Evolutionary conservation across 768 basidiomycete species (phyloP), one percentile per base, ranked within the genome.

Genomic region (Pholiota conissans): DNA sequence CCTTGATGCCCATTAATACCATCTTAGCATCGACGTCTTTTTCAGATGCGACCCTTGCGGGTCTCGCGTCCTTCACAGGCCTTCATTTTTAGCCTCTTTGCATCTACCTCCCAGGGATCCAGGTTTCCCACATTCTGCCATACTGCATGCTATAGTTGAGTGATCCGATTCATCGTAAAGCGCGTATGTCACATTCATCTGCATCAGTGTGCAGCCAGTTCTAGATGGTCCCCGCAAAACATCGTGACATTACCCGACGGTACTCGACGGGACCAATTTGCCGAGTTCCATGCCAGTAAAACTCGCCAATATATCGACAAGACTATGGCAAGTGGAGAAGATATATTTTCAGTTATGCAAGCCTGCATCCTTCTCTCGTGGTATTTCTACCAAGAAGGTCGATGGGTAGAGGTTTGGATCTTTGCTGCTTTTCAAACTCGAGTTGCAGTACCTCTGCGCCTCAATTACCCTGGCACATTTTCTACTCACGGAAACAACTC

Each of bases 331-430:
- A 91, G 85, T 37, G 91, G 91, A 35, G 85, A 89, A 70, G 89
- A 93, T 63, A 93, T 93, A 55, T 92, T 94, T 69, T 82, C 83
- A 5, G 91, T 93, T 8, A 83, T 93, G 82, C 91, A 93, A 68
- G 92, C 92, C 5, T 92, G 91, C 65, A 87, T 89, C 60, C 74
- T 94, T 22, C 81, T 94, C 16, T 90, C 90, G 1, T 94, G 92
- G 92, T 93, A 91, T 72, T 93, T 93, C 63, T 94, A 93, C 67
- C 88, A 91, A 56, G 92, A 93, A 71, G 91, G 92, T 2, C 81
- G 91, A 54, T 84, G 92, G 92, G 91, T 93, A 8, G 92, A 94
- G 72, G 88, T 93, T 3, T 93, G 92, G 92, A 89, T 93, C 37
- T 92, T 92, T 71, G 90, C 92, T 18, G 90, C 84, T 11, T 93